Base-by-base conservation (phyloP, 495 filamentous ascomycete genomes). In the Annulohypoxylon moriforme region DNA sequence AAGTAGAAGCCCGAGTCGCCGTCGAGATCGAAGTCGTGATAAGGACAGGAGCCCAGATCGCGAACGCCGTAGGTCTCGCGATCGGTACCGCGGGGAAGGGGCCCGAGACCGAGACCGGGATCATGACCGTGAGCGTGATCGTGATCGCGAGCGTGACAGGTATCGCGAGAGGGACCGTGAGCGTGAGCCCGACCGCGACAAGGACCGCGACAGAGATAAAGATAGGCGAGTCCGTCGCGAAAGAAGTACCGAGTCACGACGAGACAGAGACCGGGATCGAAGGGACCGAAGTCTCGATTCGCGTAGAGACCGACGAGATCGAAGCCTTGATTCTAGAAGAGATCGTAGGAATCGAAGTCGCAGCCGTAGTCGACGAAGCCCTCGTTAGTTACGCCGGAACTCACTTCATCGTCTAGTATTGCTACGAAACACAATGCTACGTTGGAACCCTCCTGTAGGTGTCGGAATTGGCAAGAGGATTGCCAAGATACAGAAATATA, bases 21-120 rank as follows among this genome's bases (percentile, higher is more conserved):
- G 80, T 44, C 77, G 58, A 74, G 81, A 74, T 68, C 79, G 75
- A 68, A 69, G 72, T 50, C 83, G 84, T 71, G 76, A 77, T 31
- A 80, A 80, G 71, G 82, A 86, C 24, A 79, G 76, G 59, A 80
- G 81, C 8, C 66, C 77, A 53, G 81, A 83, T 50, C 84, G 38
- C 4, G 75, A 77, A 81, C 82, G 16, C 74, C 84, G 56, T 9
- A 72, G 80, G 74, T 59, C 68, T 62, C 70, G 77, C 24, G 68
- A 72, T 59, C 55, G 70, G 40, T 64, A 74, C 53, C 75, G 75
- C 25, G 74, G 77, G 16, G 76, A 76, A 13, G 75, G 63, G 24
- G 33, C 69, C n/a, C 67, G 64, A 18, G 76, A 74, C 16, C 65
- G 71, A 36, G 78, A 74, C 14, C 60, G 74, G 8, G 75, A 79